phyloP scores from a whole-genome alignment of 257 asterid species.

The Echium plantagineum region DNA sequence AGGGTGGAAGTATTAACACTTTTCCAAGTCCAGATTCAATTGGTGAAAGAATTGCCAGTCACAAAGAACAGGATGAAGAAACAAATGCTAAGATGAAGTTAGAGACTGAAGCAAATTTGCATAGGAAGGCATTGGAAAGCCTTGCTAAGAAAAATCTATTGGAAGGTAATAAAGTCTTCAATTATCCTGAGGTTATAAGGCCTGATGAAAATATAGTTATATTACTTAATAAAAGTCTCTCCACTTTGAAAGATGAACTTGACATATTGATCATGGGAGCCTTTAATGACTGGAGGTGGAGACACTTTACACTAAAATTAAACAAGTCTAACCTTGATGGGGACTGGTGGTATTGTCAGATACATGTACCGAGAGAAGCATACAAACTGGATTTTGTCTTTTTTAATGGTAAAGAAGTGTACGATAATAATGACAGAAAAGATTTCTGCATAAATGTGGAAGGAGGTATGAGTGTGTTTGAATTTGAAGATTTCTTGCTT shows the following conservation, averaged over 20 bases:
- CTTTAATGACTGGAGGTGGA: constrained; percentile 86
- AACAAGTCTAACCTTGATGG: constrained; percentile 54
- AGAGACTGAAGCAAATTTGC: constrained; percentile 49
- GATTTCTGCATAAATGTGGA: constrained; percentile 69
- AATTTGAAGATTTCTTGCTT: constrained; percentile 82
- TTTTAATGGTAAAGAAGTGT: constrained; percentile 67
- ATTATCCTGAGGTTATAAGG: constrained; percentile 59
- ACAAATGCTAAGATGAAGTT: constrained; percentile 35
- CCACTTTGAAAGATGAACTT: constrained; percentile 61
- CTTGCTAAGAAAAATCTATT: constrained; percentile 56
- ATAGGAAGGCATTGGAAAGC: constrained; percentile 35
- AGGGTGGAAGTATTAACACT: constrained; percentile 10
- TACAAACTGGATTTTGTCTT: constrained; percentile 84
- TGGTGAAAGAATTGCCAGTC: constrained; percentile 15
- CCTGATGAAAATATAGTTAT: constrained; percentile 71
- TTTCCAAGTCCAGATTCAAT: constrained; percentile 19
- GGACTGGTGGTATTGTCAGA: constrained; percentile 91
- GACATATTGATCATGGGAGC: constrained; percentile 79
- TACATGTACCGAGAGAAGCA: constrained; percentile 89
- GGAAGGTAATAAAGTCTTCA: constrained; percentile 59
- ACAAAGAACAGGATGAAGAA: constrained; percentile 18
- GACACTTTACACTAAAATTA: constrained; percentile 57
- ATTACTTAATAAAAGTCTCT: constrained; percentile 63
- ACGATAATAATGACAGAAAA: constrained; percentile 65
- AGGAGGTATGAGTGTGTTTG: constrained; percentile 65